Percentiles rank a stretch among this genome's conserved stretches.
phyloP scores from a whole-genome alignment of 1,139 yeast genomes.

The Pichia kudriavzevii region DNA sequence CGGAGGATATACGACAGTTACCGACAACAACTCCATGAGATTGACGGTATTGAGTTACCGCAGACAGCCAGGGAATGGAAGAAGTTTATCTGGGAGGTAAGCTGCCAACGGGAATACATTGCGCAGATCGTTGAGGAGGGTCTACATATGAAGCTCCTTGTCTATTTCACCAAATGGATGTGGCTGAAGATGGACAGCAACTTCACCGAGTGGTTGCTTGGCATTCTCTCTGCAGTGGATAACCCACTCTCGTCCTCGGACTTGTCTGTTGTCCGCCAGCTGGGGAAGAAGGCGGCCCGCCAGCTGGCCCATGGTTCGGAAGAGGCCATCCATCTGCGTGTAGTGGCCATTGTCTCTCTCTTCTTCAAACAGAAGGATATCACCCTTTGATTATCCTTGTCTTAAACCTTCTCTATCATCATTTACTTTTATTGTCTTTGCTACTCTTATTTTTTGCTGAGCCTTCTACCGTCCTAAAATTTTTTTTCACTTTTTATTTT shows the following conservation, averaged over 20 bases:
- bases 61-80: constrained; percentile 27
- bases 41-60: constrained; percentile 26
- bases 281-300: constrained; percentile 33
- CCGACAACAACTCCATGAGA: constrained; percentile 18
- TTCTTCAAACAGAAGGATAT: constrained; percentile 11
- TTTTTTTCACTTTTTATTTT: no score
- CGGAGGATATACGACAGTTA: constrained; percentile 16
- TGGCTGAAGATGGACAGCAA: constrained; percentile 20
- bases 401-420: no score
- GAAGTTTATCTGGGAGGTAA: constrained; percentile 23
- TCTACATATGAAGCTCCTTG: constrained; percentile 21
- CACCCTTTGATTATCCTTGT: no score
- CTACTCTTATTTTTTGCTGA: no score
- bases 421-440: no score
- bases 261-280: constrained; percentile 31
- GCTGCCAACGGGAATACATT: constrained; percentile 22
- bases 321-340: neutral
- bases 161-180: constrained; percentile 28
- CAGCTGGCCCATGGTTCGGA: constrained; percentile 13
- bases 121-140: constrained; percentile 24
- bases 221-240: constrained; percentile 32
- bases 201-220: constrained; percentile 32
- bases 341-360: constrained; percentile 7
- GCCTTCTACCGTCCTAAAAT: no score
- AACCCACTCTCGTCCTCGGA: constrained; percentile 31